These are phyloP conservation scores for Gyromitra esculenta DNA, from an alignment of 2,329 filamentous ascomycete genomes.

Conservation along the genomic window DNA sequence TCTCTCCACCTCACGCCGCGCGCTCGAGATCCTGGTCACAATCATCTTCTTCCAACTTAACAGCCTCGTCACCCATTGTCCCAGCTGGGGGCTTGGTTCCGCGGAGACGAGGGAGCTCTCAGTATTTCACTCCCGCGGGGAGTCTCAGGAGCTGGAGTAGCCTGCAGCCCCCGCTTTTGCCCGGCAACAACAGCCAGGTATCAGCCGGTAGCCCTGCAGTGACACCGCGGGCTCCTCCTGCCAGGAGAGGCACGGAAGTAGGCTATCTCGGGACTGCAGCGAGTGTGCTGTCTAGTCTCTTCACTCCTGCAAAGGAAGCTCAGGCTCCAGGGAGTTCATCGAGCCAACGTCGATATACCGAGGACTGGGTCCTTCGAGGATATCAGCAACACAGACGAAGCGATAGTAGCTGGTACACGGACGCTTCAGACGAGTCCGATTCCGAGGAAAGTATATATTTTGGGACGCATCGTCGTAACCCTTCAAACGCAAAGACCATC, in stretches of 20 bases:
- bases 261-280: conserved; percentile 21
- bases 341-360: conserved; percentile 53
- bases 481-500: conserved; percentile 55
- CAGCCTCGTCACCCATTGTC: conserved; percentile 43
- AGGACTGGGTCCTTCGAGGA: conserved; percentile 55
- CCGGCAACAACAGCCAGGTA: conserved; percentile 35
- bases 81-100: conserved; percentile 35
- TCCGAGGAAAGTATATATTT: conserved; percentile 43
- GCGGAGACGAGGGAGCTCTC: conserved; percentile 49
- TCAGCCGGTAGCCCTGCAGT: conserved; percentile 33
- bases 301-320: conserved; percentile 38
- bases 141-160: conserved; percentile 52
- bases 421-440: conserved; percentile 31
- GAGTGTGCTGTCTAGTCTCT: conserved; percentile 32
- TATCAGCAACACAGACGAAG: conserved; percentile 53
- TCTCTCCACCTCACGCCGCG: conserved; percentile 51
- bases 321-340: conserved; percentile 30
- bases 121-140: conserved; percentile 54
- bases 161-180: conserved; percentile 48
- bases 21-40: conserved; percentile 51
- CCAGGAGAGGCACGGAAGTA: conserved; percentile 37
- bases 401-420: conserved; percentile 48
- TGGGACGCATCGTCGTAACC: conserved; percentile 47
- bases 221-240: conserved; percentile 37
- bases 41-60: conserved; percentile 51